These are phyloP conservation scores for Monilinia aucupariae DNA, from an alignment of 2,329 filamentous ascomycete species.

Conservation along the genomic window DNA sequence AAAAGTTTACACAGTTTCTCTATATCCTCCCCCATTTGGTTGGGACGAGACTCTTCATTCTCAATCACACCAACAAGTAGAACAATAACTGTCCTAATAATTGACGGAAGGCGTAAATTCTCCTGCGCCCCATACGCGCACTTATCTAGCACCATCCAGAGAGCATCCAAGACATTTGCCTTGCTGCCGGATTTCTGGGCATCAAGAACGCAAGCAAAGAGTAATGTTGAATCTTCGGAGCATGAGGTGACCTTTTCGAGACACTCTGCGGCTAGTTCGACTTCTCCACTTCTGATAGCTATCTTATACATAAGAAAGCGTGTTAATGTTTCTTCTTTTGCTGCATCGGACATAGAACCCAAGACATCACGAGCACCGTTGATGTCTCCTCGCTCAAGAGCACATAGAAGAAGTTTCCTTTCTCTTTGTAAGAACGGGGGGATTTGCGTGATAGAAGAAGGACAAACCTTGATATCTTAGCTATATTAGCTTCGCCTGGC, in stretches of 20 bases:
- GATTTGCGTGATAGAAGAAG: conserved; percentile 3
- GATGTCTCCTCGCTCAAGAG: conserved; percentile 53
- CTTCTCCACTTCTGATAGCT: conserved; percentile 55
- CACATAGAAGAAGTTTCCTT: conserved; percentile 70
- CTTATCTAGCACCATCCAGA: conserved; percentile 56
- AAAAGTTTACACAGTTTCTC: conserved; percentile 52
- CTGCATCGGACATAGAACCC: conserved; percentile 51
- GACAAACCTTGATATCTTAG: conserved; percentile 59
- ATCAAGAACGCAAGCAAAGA: conserved; percentile 78
- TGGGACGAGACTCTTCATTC: conserved; percentile 9
- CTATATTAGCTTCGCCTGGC: conserved; percentile 59
- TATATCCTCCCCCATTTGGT: conserved; percentile 20
- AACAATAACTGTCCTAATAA: conserved; percentile 58
- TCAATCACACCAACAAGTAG: conserved; percentile 43
- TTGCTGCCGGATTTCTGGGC: conserved; percentile 62
- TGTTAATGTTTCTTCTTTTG: conserved; percentile 58
- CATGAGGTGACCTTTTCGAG: conserved; percentile 53
- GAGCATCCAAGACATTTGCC: conserved; percentile 50
- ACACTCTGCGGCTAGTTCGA: conserved; percentile 55
- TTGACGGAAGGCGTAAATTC: conserved; percentile 53
- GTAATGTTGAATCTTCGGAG: conserved; percentile 52
- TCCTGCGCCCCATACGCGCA: conserved; percentile 44
- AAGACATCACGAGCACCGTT: conserved; percentile 51
- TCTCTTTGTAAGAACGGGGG: not conserved
- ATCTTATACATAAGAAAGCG: conserved; percentile 72